Base-by-base conservation (phyloP, 768 basidiomycete genomes). In the Boletus sp. region DNA sequence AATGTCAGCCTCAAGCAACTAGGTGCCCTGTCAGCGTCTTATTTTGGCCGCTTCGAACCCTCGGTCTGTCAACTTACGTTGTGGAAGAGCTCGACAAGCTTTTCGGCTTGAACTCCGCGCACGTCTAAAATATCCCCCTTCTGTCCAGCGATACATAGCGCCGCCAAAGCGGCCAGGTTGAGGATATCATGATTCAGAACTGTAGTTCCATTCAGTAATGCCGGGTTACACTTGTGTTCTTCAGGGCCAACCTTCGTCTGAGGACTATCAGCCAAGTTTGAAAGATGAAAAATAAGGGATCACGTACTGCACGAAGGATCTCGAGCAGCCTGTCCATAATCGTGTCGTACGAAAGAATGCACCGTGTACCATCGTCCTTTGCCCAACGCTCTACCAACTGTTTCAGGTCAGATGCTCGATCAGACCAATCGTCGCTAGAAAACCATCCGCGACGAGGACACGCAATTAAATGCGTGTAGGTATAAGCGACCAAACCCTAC, bases 401-500 rank as follows among this genome's bases (percentile, higher is more conserved):
- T 33, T 59, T 41, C 41, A 69, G 39, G n/a, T 55, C 32, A 1
- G 43, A 40, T 42, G 54, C 34, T 23, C 46, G 48, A 11, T 2
- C 21, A 3, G 47, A 53, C 62, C 58, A 62, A 39, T 57, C 50
- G 15, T 54, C 53, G 13, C 14, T 38, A 4, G 5, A 45, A 46
- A 55, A 1, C 64, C 47, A 59, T 38, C 58, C 23, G 25, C 48
- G 56, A 32, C 34, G 45, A 50, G 56, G 39, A 27, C 67, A 69
- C 38, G 19, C 6, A 11, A 59, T 27, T 25, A 69, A 29, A 47
- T 69, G 69, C 6, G 69, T 69, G 30, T 64, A 69, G 3, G 58
- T 57, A 39, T 71, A 69, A 27, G 67, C 69, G 7, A 69, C 60
- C 44, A 69, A 39, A 37, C 64, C 68, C 67, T 69, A 27, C 37